A percentile compares a stretch with the other conserved stretches of the same genome.
Evolutionary conservation across 1,284 basidiomycete species (phyloP).

Genomic region (Ganoderma lingzhi): DNA sequence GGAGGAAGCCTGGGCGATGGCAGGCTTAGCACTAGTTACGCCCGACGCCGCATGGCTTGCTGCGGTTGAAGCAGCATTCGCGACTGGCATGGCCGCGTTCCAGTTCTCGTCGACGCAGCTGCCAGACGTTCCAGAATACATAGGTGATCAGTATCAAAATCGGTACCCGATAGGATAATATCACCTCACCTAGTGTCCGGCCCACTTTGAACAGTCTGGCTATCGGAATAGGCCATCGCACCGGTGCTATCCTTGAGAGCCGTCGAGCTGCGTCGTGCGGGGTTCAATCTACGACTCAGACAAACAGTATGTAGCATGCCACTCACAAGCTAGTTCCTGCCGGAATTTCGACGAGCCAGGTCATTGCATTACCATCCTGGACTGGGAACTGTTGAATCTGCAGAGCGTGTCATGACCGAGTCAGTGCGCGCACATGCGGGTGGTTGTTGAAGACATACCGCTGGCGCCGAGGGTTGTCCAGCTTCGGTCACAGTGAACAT

Average conservation of each 20-base stretch:
- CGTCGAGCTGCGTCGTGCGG: conserved; percentile 51
- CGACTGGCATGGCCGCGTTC: conserved; percentile 4
- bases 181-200: conserved; percentile 45
- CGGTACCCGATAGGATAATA: not conserved
- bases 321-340: conserved; percentile 64
- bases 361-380: conserved; percentile 54
- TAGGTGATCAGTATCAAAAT: not conserved
- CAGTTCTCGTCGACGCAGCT: conserved; percentile 38
- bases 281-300: conserved; percentile 8
- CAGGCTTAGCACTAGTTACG: not conserved
- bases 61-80: conserved; percentile 9
- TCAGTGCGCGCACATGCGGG: not conserved
- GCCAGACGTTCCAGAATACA: not conserved
- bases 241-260: conserved; percentile 70
- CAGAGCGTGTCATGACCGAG: not conserved
- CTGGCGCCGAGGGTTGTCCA: conserved; percentile 59
- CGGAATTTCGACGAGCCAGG: conserved; percentile 70
- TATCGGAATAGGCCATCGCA: conserved; percentile 59
- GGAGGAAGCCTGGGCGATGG: not conserved
- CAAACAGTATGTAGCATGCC: not conserved
- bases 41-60: conserved; percentile 7
- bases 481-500: conserved; percentile 43
- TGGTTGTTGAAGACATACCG: conserved; percentile 49
- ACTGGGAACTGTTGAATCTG: conserved; percentile 65
- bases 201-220: conserved; percentile 58